These are phyloP conservation scores for Polygonum maritimum DNA, from an alignment of 148 eudicot genomes.

Conservation along the genomic window DNA sequence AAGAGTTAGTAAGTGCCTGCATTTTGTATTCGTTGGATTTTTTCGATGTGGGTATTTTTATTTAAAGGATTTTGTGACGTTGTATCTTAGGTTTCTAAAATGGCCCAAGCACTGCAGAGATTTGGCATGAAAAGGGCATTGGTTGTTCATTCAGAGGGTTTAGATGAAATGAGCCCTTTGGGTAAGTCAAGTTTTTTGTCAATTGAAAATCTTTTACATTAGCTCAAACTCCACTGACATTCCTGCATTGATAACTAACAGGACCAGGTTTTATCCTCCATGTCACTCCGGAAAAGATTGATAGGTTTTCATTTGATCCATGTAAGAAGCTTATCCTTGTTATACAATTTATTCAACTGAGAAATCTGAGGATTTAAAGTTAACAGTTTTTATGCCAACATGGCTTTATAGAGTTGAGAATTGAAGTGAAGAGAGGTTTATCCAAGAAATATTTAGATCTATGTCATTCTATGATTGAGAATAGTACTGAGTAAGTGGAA, in stretches of 20 bases:
- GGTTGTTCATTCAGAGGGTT: conserved; percentile 91
- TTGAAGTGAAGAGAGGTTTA: background rate
- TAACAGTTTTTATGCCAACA: background rate
- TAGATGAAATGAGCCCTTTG: conserved; percentile 94
- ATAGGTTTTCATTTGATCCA: conserved; percentile 84
- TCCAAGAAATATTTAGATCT: background rate
- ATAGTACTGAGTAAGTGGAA: background rate
- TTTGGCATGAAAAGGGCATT: conserved; percentile 98
- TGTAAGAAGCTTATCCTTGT: conserved; percentile 34
- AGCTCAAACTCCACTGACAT: background rate
- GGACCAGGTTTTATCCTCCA: conserved; percentile 87
- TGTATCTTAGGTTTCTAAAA: conserved; percentile 53
- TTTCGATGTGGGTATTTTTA: background rate
- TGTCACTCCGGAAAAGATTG: conserved; percentile 66
- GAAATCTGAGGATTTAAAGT: background rate
- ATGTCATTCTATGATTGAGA: background rate
- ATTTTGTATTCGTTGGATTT: background rate
- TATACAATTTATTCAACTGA: background rate
- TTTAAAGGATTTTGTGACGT: conserved; percentile 28
- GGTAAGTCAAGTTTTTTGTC: conserved; percentile 26
- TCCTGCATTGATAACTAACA: conserved; percentile 19
- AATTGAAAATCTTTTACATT: background rate
- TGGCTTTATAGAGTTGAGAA: background rate
- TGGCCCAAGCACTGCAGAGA: conserved; percentile 87
- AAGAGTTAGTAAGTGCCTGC: conserved; percentile 53